Conservation (phyloP, 352 stramenopile genomes). For the Globisporangium paddicum region DNA sequence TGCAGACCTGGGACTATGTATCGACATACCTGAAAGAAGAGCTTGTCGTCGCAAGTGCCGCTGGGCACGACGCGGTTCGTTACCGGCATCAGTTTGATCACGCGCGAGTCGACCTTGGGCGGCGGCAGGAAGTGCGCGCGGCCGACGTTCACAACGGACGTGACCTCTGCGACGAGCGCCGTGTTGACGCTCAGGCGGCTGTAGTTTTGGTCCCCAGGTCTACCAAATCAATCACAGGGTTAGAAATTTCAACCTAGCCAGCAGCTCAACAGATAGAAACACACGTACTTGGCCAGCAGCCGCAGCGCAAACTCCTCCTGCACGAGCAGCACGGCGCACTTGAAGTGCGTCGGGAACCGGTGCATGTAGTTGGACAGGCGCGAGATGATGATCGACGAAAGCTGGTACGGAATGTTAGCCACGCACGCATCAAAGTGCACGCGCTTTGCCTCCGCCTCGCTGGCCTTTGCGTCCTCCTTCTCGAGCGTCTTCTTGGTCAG, state of each 20-base stretch:
- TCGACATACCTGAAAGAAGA: conserved; percentile 47
- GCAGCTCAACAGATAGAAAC: not conserved
- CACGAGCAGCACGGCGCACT: conserved; percentile 70
- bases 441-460: conserved; percentile 3
- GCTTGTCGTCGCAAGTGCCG: conserved; percentile 16
- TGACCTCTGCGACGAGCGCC: conserved; percentile 61
- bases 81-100: conserved; percentile 61
- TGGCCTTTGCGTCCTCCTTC: not conserved
- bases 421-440: conserved; percentile 64
- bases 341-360: conserved; percentile 41
- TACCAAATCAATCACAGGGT: conserved; percentile 7
- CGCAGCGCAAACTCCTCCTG: conserved; percentile 83
- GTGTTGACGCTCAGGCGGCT: conserved; percentile 79
- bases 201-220: conserved; percentile 72
- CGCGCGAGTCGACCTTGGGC: conserved; percentile 79
- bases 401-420: conserved; percentile 86
- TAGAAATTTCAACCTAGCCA: not conserved
- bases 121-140: conserved; percentile 66
- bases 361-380: conserved; percentile 73
- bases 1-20: too few relatives aligned
- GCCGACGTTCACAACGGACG: conserved; percentile 53
- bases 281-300: conserved; percentile 57
- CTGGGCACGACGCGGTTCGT: conserved; percentile 15
- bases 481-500: conserved; percentile 9
- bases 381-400: conserved; percentile 80